Percentiles rank a stretch among this genome's conserved stretches.
These are phyloP conservation scores for Aristolochia californica DNA, from an alignment of 164 flowering plant genomes.

Conservation along the genomic window DNA sequence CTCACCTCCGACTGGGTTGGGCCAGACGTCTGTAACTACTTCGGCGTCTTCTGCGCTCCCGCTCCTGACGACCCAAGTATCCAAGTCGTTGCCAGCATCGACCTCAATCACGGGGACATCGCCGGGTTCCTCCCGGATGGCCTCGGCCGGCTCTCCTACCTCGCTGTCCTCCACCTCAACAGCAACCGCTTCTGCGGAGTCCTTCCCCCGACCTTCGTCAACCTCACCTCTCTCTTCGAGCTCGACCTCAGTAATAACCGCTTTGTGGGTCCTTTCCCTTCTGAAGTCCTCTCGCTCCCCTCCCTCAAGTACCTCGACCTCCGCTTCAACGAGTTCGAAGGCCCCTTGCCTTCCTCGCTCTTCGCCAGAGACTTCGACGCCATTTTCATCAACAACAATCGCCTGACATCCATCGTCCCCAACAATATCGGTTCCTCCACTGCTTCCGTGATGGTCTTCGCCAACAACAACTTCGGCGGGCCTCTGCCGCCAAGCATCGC, in stretches of 20 bases:
- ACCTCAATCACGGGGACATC: conserved; percentile 50
- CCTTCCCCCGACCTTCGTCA: conserved; percentile 38
- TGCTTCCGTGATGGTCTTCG: conserved; percentile 62
- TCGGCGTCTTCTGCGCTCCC: conserved; percentile 44
- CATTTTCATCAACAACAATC: conserved; percentile 59
- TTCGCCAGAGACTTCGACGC: conserved; percentile 46
- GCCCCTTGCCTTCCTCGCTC: conserved; percentile 51
- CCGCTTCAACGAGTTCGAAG: conserved; percentile 77
- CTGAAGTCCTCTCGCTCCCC: conserved; percentile 49
- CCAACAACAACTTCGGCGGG: conserved; percentile 63
- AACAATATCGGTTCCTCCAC: conserved; percentile 20
- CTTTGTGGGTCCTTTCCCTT: conserved; percentile 61
- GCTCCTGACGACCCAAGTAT: conserved; percentile 24
- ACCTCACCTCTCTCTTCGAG: conserved; percentile 52
- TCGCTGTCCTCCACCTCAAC: conserved; percentile 61
- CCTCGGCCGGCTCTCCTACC: conserved; percentile 61
- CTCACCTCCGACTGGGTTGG: conserved; percentile 66
- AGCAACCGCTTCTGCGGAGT: conserved; percentile 73
- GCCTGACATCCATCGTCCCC: conserved; percentile 38
- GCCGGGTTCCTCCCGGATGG: conserved; percentile 63
- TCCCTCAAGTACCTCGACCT: conserved; percentile 51
- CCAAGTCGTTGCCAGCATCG: conserved; percentile 62
- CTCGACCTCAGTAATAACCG: conserved; percentile 77
- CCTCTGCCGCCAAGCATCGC: conserved; percentile 53
- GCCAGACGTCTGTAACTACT: conserved; percentile 54